phyloP scores from a whole-genome alignment of 2,329 filamentous ascomycete species.

The Thielaviopsis musarum region DNA sequence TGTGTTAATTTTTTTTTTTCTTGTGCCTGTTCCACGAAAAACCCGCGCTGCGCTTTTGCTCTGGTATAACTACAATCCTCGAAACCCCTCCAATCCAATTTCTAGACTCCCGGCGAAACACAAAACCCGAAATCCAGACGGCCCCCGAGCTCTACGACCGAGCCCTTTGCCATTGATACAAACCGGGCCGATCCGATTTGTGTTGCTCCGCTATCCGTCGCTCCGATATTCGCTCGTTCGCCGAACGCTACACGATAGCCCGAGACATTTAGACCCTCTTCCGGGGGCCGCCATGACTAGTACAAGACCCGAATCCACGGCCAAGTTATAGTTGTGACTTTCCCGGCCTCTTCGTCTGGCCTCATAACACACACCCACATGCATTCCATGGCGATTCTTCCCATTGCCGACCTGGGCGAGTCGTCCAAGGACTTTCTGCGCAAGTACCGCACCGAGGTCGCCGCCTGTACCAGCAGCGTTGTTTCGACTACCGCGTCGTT shows the following conservation, averaged over 20 bases:
- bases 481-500: constrained; percentile 69
- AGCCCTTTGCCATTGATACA: neutral
- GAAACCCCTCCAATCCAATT: neutral
- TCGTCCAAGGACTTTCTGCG: constrained; percentile 8
- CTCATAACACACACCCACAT: neutral
- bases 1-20: neutral
- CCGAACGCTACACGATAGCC: neutral
- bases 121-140: too few relatives aligned
- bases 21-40: neutral
- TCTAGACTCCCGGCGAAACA: neutral
- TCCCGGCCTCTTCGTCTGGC: neutral
- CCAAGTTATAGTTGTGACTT: neutral
- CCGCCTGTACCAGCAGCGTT: constrained; percentile 60
- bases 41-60: neutral
- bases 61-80: neutral
- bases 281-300: neutral
- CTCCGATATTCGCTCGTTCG: neutral
- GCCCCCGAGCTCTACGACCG: too few relatives aligned
- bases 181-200: neutral
- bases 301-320: neutral
- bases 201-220: neutral
- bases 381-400: constrained; percentile 7
- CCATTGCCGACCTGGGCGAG: constrained; percentile 9
- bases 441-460: constrained; percentile 59
- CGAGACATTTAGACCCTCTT: neutral